These are phyloP conservation scores for Talaromyces atroroseus DNA, from an alignment of 2,329 filamentous ascomycete species.

Conservation along the genomic window DNA sequence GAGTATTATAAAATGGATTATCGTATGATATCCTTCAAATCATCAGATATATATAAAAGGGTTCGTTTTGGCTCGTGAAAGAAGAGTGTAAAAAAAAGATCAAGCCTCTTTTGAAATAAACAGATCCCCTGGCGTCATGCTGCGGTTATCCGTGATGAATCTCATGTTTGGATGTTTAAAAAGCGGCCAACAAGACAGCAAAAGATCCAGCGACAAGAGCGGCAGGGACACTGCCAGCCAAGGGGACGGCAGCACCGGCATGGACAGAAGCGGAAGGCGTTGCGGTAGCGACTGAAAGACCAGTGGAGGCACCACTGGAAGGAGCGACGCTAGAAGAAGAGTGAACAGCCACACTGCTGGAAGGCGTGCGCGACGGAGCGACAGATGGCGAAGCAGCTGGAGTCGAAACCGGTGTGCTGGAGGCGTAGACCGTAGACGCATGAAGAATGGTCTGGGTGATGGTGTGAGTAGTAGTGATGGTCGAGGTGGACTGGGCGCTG, in stretches of 20 bases:
- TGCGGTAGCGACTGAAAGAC: not conserved
- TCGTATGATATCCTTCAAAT: slow-evolving; percentile 10
- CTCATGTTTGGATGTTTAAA: slow-evolving; percentile 24
- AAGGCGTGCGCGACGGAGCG: slow-evolving; percentile 16
- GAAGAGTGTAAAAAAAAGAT: not conserved
- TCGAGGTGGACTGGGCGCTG: slow-evolving; percentile 29
- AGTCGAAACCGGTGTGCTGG: slow-evolving; percentile 8
- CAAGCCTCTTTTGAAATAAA: not conserved
- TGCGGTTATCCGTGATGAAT: not conserved
- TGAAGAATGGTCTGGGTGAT: slow-evolving; percentile 40
- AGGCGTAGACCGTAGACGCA: slow-evolving; percentile 19
- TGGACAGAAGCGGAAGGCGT: slow-evolving; percentile 10
- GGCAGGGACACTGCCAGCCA: slow-evolving; percentile 22
- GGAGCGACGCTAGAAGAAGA: not conserved
- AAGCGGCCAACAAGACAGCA: slow-evolving; percentile 31
- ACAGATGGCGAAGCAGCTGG: slow-evolving; percentile 15
- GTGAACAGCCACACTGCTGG: slow-evolving; percentile 17
- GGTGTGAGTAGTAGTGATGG: slow-evolving; percentile 29
- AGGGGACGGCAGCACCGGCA: slow-evolving; percentile 15
- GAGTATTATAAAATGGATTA: slow-evolving; percentile 12
- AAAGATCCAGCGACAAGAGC: slow-evolving; percentile 34
- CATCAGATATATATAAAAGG: not conserved
- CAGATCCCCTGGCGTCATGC: not conserved
- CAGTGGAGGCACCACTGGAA: not conserved
- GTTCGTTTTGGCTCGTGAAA: slow-evolving; percentile 1